A percentile compares a stretch with the other conserved stretches of the same genome.
phyloP scores from a whole-genome alignment of 371 early-diverging fungal genomes.

The Mortierella sp. region DNA sequence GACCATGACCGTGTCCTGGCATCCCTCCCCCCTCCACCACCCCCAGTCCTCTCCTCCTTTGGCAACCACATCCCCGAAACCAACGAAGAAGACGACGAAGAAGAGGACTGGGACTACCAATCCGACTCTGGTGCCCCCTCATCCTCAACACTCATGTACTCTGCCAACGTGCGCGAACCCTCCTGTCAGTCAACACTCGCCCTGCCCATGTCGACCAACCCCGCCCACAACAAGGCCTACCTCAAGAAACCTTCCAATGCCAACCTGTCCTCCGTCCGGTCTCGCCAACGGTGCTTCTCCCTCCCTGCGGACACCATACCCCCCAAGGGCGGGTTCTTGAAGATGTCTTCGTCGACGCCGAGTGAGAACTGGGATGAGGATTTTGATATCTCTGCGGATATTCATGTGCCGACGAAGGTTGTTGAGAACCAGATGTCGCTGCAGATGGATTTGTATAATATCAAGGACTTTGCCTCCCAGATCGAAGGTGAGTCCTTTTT shows the following conservation, averaged over 20 bases:
- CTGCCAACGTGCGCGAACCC: slow-evolving; percentile 38
- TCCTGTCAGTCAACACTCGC: slow-evolving; percentile 39
- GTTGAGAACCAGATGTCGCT: slow-evolving; percentile 56
- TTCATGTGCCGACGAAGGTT: slow-evolving; percentile 56
- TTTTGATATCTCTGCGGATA: slow-evolving; percentile 48
- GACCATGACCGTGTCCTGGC: background rate
- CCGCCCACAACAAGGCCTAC: slow-evolving; percentile 7
- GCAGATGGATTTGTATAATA: slow-evolving; percentile 57
- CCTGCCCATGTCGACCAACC: slow-evolving; percentile 23
- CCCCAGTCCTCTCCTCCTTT: slow-evolving; percentile 3
- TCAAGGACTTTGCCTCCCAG: slow-evolving; percentile 54
- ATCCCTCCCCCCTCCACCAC: background rate
- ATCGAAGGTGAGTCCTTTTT: slow-evolving; percentile 40
- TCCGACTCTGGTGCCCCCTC: slow-evolving; percentile 52
- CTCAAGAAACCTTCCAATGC: slow-evolving; percentile 29
- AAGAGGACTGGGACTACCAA: slow-evolving; percentile 46
- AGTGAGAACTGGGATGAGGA: slow-evolving; percentile 60
- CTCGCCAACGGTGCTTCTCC: slow-evolving; percentile 32
- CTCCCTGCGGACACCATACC: slow-evolving; percentile 25
- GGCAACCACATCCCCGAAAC: background rate
- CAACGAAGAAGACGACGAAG: slow-evolving; percentile 42
- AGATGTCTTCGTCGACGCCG: slow-evolving; percentile 33
- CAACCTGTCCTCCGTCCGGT: slow-evolving; percentile 28
- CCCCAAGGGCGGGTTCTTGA: slow-evolving; percentile 4
- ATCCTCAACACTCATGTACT: slow-evolving; percentile 47